A percentile compares a stretch with the other conserved stretches of the same genome.
phyloP scores from a whole-genome alignment of 805 yeast genomes.

The Nakazawaea anatomiae region DNA sequence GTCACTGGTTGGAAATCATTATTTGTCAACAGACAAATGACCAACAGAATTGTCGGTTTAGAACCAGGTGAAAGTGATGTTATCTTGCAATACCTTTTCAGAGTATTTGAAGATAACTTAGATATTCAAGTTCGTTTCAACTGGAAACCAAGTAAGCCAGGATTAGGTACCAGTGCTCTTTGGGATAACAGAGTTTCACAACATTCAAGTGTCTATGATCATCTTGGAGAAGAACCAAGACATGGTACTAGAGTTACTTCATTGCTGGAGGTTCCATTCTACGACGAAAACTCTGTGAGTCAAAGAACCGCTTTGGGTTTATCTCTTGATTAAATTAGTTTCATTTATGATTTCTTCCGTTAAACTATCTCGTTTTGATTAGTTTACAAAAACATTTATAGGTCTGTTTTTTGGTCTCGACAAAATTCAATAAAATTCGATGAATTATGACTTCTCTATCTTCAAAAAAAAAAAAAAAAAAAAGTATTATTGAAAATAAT shows the following conservation, averaged over 20 bases:
- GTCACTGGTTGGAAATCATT: conserved; percentile 59
- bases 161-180: conserved; percentile 38
- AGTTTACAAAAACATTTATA: too few relatives aligned
- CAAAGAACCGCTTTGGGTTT: conserved; percentile 48
- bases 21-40: conserved; percentile 46
- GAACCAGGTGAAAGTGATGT: conserved; percentile 44
- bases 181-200: conserved; percentile 46
- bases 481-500: too few relatives aligned
- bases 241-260: conserved; percentile 52
- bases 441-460: too few relatives aligned
- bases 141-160: conserved; percentile 37
- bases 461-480: too few relatives aligned
- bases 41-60: conserved; percentile 46
- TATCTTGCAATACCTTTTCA: conserved; percentile 39
- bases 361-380: too few relatives aligned
- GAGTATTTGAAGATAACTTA: conserved; percentile 42
- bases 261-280: conserved; percentile 48
- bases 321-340: conserved; percentile 6
- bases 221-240: conserved; percentile 26
- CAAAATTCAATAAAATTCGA: too few relatives aligned
- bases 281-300: conserved; percentile 42
- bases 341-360: too few relatives aligned
- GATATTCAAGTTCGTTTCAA: conserved; percentile 52
- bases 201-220: conserved; percentile 40
- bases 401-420: too few relatives aligned